Percentiles rank a stretch among this genome's conserved stretches.
These are phyloP conservation scores for Suillus decipiens DNA, from an alignment of 768 basidiomycete species.

Conservation along the genomic window DNA sequence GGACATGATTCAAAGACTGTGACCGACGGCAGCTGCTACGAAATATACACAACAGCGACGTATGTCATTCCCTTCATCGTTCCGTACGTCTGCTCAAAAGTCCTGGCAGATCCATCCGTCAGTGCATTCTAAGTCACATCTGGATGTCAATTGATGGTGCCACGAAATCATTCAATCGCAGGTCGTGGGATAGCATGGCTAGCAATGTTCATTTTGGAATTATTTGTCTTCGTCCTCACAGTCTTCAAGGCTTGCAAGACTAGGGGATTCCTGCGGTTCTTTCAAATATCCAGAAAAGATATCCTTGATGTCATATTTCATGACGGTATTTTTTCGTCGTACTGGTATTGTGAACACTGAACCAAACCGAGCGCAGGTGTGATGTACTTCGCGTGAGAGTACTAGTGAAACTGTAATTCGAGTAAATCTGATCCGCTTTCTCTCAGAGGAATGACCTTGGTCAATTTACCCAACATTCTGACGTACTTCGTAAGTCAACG, in stretches of 20 bases:
- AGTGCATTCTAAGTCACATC: background rate
- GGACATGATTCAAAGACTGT: constrained; percentile 44
- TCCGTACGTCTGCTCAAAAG: constrained; percentile 30
- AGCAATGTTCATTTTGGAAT: background rate
- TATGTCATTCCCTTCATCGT: constrained; percentile 32
- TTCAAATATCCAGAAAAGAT: background rate
- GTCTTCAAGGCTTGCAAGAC: background rate
- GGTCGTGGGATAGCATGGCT: background rate
- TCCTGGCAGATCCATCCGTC: background rate
- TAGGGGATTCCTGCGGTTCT: background rate
- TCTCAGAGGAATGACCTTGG: constrained; percentile 53
- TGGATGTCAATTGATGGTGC: background rate
- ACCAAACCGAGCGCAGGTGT: background rate
- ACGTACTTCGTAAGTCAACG: constrained; percentile 37
- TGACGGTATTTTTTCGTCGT: background rate
- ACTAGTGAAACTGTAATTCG: constrained; percentile 4
- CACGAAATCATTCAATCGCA: background rate
- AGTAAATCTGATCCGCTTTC: background rate
- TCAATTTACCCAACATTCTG: constrained; percentile 49
- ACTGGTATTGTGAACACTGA: background rate
- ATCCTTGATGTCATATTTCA: background rate
- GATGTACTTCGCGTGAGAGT: background rate
- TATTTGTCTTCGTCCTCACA: background rate
- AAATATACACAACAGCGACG: constrained; percentile 11
- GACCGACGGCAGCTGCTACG: constrained; percentile 23